Conservation (phyloP, 2,329 filamentous ascomycete species). For the Thielaviopsis populi region DNA sequence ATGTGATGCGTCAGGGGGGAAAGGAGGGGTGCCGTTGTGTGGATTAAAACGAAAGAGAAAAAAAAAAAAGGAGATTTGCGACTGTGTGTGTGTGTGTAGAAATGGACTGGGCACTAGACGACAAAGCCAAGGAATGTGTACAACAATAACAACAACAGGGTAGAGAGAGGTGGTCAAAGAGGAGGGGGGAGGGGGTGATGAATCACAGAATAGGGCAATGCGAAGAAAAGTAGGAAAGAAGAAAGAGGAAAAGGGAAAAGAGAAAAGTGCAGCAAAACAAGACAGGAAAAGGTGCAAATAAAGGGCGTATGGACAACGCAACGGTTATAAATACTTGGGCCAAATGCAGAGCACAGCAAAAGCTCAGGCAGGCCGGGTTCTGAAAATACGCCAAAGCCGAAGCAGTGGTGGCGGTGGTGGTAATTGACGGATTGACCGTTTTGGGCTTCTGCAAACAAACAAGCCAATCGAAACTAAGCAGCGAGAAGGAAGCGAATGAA, state of each 20-base stretch:
- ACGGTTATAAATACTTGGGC: not conserved
- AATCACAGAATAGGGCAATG: too few species aligned
- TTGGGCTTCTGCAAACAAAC: not conserved
- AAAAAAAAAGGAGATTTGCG: not conserved
- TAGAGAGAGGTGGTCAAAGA: not conserved
- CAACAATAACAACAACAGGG: not conserved
- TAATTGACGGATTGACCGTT: not conserved
- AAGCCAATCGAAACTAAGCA: not conserved
- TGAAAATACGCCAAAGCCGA: not conserved
- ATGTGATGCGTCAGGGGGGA: not conserved
- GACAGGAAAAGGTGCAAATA: not conserved
- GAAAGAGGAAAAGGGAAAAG: not conserved
- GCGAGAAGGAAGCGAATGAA: too few species aligned
- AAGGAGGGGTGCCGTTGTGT: not conserved
- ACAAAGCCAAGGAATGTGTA: not conserved
- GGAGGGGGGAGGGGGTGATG: not conserved
- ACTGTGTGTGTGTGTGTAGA: not conserved
- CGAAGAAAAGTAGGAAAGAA: not conserved
- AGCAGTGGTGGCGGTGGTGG: not conserved
- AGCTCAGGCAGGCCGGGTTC: not conserved
- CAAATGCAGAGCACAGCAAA: not conserved
- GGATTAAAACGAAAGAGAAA: not conserved
- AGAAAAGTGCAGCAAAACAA: not conserved
- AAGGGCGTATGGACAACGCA: not conserved
- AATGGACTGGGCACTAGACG: not conserved